These are phyloP conservation scores for Ilex aquifolium DNA, from an alignment of 257 asterid genomes.

Conservation along the genomic window DNA sequence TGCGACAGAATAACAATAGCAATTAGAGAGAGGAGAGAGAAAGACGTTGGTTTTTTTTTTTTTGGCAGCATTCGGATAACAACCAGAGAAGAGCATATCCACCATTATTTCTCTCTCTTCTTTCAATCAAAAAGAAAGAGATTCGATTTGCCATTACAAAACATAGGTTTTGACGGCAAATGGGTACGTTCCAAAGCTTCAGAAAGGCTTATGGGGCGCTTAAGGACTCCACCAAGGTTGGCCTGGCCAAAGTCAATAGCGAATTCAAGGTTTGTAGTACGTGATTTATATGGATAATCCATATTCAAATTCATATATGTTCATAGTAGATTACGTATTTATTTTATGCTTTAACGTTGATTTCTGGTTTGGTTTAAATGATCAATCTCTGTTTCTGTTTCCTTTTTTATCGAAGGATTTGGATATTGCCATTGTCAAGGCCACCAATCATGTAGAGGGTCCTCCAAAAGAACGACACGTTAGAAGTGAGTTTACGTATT, in stretches of 20 bases:
- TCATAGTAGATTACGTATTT: no score
- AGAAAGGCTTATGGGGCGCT: slow-evolving; percentile 94
- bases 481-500: slow-evolving; percentile 51
- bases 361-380: no score
- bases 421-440: slow-evolving; percentile 88
- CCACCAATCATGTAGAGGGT: slow-evolving; percentile 80
- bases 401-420: slow-evolving; percentile 45
- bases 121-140: background rate
- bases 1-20: no score
- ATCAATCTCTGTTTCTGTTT: background rate
- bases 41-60: no score
- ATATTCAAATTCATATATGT: no score
- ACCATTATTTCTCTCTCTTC: background rate
- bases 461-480: slow-evolving; percentile 90
- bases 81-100: background rate
- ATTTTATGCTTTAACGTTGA: no score
- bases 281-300: no score
- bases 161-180: background rate
- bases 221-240: slow-evolving; percentile 89
- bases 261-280: slow-evolving; percentile 61
- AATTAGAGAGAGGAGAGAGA: no score
- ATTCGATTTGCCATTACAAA: background rate
- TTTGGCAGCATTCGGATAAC: no score
- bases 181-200: slow-evolving; percentile 38
- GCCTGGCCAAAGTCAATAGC: slow-evolving; percentile 96